These are phyloP conservation scores for Kalanchoe fedtschenkoi DNA, from an alignment of 164 flowering plant species.

Conservation along the genomic window DNA sequence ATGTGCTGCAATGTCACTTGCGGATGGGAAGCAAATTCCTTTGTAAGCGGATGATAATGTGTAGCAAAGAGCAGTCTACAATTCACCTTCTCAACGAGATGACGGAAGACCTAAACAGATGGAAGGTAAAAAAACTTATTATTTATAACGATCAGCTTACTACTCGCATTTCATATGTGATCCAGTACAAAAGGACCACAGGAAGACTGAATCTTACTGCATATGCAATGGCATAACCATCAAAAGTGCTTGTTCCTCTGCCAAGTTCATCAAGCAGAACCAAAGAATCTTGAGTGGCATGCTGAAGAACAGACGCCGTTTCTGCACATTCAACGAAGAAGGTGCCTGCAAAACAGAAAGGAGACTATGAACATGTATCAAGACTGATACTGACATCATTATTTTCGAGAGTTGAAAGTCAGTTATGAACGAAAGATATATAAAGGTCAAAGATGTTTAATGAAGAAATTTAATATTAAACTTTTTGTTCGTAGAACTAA, in stretches of 20 bases:
- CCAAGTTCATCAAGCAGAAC: constrained; percentile 96
- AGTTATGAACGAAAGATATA: not conserved
- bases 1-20: too few species aligned
- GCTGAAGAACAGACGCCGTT: constrained; percentile 85
- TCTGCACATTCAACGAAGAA: constrained; percentile 83
- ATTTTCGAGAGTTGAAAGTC: not conserved
- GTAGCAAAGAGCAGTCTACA: constrained; percentile 90
- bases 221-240: constrained; percentile 98
- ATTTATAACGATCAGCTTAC: not conserved
- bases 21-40: constrained; percentile 86
- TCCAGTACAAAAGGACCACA: not conserved
- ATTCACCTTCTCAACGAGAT: constrained; percentile 82
- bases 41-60: constrained; percentile 89
- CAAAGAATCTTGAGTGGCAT: constrained; percentile 79
- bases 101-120: constrained; percentile 66
- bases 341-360: constrained; percentile 52
- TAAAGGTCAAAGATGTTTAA: not conserved
- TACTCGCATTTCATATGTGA: not conserved
- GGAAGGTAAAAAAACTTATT: not conserved
- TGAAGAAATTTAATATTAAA: not conserved
- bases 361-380: not conserved
- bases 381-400: not conserved
- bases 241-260: constrained; percentile 96
- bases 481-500: not conserved
- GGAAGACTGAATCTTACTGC: constrained; percentile 51